Base-by-base conservation (phyloP, 192 early-diverging fungal genomes). In the Coemansia sp. region DNA sequence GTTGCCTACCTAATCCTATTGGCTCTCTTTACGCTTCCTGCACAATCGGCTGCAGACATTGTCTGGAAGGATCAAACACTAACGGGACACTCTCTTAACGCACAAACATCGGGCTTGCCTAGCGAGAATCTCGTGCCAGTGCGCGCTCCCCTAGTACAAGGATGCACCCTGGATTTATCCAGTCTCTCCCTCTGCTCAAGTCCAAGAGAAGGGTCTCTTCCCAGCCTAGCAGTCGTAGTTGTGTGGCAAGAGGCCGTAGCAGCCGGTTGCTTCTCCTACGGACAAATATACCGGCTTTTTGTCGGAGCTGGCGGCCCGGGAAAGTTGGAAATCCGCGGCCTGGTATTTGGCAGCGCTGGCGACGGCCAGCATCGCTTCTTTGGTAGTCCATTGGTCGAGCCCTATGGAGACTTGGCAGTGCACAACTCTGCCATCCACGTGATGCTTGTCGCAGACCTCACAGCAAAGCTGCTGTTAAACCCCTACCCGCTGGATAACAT, bases 341-440 rank as follows among this genome's bases (percentile, higher is more conserved):
- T 71, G 3, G 11, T 77, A 6, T 71, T 72, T 62, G 65, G 75
- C 61, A 77, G 75, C 58, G 45, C 65, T 0, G 48, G 65, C 7
- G 50, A 33, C 2, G 52, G 21, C 16, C 34, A 37, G 13, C 21
- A 35, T 18, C 52, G 28, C 2, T 23, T n/a, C 6, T 64, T 68
- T 50, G 75, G 75, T 16, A 77, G 75, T 39, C 75, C 75, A 11
- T 55, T 77, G 6, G 55, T 68, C 4, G 75, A 77, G 66, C 75
- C 75, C 11, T 77, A 72, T 20, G 65, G 65, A 11, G 62, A 65
- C 11, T 55, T 65, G 16, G 23, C 47, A 9, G 8, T 57, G 20
- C 16, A 25, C 18, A 48, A 42, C 28, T n/a, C 42, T 43, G 23
- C 9, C 1, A 13, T 23, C 3, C 57, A 36, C n/a, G 20, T 72